These are phyloP conservation scores for Chlorokybus atmophyticus DNA, from an alignment of 139 green algal species.

Conservation along the genomic window DNA sequence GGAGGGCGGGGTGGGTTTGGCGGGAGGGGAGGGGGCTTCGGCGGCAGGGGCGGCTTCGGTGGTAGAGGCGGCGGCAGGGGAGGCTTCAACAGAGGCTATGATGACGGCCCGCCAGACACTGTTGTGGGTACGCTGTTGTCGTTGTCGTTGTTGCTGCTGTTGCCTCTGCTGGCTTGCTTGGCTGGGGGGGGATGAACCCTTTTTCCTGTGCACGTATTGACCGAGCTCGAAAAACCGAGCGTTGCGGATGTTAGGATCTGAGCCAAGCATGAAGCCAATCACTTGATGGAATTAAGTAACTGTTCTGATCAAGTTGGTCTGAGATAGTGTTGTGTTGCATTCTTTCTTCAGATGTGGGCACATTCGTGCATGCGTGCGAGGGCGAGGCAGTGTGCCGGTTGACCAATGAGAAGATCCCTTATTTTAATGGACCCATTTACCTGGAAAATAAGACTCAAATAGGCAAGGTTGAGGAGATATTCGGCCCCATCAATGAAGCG, in stretches of 20 bases:
- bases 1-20: neutral
- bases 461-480: slow-evolving; percentile 97
- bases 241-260: too few species aligned
- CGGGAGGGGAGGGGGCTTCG: neutral
- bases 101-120: neutral
- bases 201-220: neutral
- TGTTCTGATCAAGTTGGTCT: neutral
- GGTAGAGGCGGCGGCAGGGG: neutral
- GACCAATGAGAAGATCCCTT: slow-evolving; percentile 90
- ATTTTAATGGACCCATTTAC: slow-evolving; percentile 98
- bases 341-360: slow-evolving; percentile 52
- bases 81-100: neutral
- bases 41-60: neutral
- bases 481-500: slow-evolving; percentile 73
- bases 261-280: too few species aligned
- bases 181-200: neutral
- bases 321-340: neutral
- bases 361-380: slow-evolving; percentile 88
- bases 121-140: neutral
- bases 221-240: too few species aligned
- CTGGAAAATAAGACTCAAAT: slow-evolving; percentile 91
- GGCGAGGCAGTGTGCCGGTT: slow-evolving; percentile 93
- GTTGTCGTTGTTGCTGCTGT: neutral
- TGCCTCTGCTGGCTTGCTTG: neutral
- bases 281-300: too few species aligned